A percentile compares a stretch with the other conserved stretches of the same genome.
Evolutionary conservation across 345 rosid species (phyloP).

Genomic region (Populus deltoides): DNA sequence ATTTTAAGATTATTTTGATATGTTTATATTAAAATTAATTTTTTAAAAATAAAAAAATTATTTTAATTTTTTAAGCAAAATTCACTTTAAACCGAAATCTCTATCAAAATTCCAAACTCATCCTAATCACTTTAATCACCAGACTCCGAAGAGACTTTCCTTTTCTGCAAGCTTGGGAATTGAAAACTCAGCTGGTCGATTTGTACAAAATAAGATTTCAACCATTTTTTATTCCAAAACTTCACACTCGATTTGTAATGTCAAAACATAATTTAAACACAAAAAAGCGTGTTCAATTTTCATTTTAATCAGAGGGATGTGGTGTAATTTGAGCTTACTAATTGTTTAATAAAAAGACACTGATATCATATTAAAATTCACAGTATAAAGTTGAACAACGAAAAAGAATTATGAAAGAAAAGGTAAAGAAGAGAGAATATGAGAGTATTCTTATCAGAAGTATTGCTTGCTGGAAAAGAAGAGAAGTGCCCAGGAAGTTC

Average conservation of each 20-base stretch:
- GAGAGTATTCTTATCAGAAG: background rate
- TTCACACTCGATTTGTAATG: background rate
- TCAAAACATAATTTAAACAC: too few relatives aligned
- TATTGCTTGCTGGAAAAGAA: background rate
- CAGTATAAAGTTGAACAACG: background rate
- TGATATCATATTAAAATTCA: too few relatives aligned
- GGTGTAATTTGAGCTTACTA: too few relatives aligned
- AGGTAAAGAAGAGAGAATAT: background rate
- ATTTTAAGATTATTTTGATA: too few relatives aligned
- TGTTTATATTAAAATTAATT: too few relatives aligned
- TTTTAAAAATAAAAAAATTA: too few relatives aligned
- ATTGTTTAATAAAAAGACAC: too few relatives aligned
- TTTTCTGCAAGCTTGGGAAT: background rate
- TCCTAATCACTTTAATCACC: too few relatives aligned
- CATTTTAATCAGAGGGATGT: too few relatives aligned
- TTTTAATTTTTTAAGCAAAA: too few relatives aligned
- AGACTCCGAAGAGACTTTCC: background rate
- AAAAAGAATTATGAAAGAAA: background rate
- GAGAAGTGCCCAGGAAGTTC: background rate
- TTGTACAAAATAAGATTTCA: background rate
- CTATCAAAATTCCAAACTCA: fast-evolving
- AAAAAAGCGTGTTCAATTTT: too few relatives aligned
- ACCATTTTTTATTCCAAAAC: background rate
- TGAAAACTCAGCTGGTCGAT: background rate
- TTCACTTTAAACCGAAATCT: fast-evolving